Base-by-base conservation (phyloP, 805 yeast genomes). In the Kodamaea neixiangensis region DNA sequence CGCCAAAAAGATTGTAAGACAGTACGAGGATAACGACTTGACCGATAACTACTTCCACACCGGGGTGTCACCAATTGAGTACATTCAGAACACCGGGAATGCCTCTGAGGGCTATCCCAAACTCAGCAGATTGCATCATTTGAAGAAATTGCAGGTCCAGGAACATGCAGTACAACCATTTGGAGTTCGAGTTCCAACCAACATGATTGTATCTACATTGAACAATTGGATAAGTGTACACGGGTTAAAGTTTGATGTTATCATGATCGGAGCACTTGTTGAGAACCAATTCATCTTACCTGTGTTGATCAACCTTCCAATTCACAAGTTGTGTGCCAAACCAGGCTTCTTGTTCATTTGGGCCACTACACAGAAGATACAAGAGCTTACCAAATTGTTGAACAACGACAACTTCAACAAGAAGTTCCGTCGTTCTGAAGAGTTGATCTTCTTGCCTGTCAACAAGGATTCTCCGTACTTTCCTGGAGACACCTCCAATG, bases 271-370 rank as follows among this genome's bases (percentile, higher is more conserved):
- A 1, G 93, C 94, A 2, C 73, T 93, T 46, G 80, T 86, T 1
- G 92, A 87, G 56, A 83, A 86, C 60, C 91, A 85, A 60, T 78
- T 87, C 49, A 72, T 87, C 15, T 75, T 80, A 41, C 87, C 89
- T 0, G 59, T 85, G 2, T 70, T 92, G 19, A 68, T 79, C 1
- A 80, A 78, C 56, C 69, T 91, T 42, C 96, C 97, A 0, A 72
- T 92, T 4, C 85, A 83, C 55, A 82, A 76, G 59, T 70, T 92
- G 29, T 82, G 94, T 49, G 79, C 96, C 1, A 86, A 86, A 55
- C 97, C 97, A 0, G 96, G 97, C 0, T 85, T 90, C 54, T 64
- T 91, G 20, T 89, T 87, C 61, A 79, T 92, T 48, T 92, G 97
- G 97, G 87, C 96, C 0, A 85, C 94, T 7, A 82, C 89, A 5